Evolutionary conservation across 345 rosid species (phyloP), one percentile per base, ranked within the genome.

Genomic region (Passiflora organensis): DNA sequence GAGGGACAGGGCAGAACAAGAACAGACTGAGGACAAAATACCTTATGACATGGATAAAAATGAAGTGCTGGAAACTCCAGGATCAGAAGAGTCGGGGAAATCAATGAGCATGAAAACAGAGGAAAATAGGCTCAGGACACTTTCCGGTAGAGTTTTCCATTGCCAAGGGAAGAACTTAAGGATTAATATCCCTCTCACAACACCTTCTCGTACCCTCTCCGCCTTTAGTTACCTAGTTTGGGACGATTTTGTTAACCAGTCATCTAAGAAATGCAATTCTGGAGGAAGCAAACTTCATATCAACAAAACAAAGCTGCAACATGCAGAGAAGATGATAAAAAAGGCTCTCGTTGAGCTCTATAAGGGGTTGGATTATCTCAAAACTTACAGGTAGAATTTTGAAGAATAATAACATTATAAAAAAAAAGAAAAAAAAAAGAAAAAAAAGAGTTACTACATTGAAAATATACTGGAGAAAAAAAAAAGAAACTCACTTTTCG

Each of bases 241-340:
- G 83, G 90, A 75, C 52, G 97, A 90, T 74, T 61, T 80, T 56
- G 76, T 77, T 11, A 89, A 72, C 46, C 95, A 77, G 54, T 76
- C 89, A 36, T 84, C 87, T 0, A 87, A 68, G 71, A 93, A 83
- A 71, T 66, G 72, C 38, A 60, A 64, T 51, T 71, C 76, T 42
- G 87, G 80, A 56, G 89, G 85, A 46, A 71, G 64, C 44, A 81
- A 70, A 71, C 73, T 82, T 18, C 72, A 66, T 19, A 77, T 94
- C 74, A 89, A 81, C 83, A 94, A 87, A 69, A 74, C 81, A n/a
- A 83, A 82, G 78, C 47, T 94, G 70, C 80, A 73, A 32, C 86
- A 77, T 58, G 97, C 97, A 0, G 88, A 94, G 78, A 94, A 94
- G 72, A 94, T 94, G 87, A 87, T 89, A 9, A 80, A 71, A 72